These are phyloP conservation scores for Clathrus columnatus DNA, from an alignment of 768 basidiomycete species.

Conservation along the genomic window DNA sequence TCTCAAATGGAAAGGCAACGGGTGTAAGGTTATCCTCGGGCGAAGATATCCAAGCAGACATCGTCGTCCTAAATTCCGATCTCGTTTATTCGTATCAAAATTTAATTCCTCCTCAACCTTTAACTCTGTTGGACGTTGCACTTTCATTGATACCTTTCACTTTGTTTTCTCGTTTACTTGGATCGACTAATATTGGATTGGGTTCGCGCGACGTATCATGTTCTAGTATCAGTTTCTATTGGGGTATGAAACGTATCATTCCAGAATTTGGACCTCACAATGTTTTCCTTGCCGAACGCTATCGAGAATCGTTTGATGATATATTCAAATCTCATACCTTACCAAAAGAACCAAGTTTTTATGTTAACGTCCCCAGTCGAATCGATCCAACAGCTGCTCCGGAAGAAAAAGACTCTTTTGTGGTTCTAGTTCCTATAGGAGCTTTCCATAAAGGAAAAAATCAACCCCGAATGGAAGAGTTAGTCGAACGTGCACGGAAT, in stretches of 20 bases:
- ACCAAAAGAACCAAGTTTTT: conserved; percentile 33
- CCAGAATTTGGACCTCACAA: conserved; percentile 29
- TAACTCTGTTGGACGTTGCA: not conserved
- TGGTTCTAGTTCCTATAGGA: conserved; percentile 31
- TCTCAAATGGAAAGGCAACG: conserved; percentile 20
- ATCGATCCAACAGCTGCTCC: conserved; percentile 32
- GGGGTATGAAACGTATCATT: conserved; percentile 28
- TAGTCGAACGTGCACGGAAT: conserved; percentile 24
- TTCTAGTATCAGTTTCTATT: conserved; percentile 34
- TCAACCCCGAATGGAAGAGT: conserved; percentile 8
- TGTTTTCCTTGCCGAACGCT: conserved; percentile 34
- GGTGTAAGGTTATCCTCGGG: conserved; percentile 26
- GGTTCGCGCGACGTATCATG: conserved; percentile 21
- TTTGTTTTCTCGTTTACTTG: not conserved
- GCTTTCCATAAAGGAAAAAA: conserved; percentile 19
- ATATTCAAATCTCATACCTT: conserved; percentile 32
- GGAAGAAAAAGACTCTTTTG: conserved; percentile 28
- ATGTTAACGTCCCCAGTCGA: conserved; percentile 32
- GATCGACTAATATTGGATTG: not conserved
- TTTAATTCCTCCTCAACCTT: conserved; percentile 21
- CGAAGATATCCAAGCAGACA: conserved; percentile 22
- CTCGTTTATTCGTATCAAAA: conserved; percentile 31
- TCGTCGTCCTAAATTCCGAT: conserved; percentile 34
- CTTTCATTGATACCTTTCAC: not conserved
- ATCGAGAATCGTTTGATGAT: conserved; percentile 32